A percentile compares a stretch with the other conserved stretches of the same genome.
Conservation (phyloP, 306 rosid species). For the Medicago truncatula region MtrunA17r5.0-ANR NC_053049.1:35853001-35853500, state of each 20-base stretch:
- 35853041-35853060: not conserved
- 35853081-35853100: conserved; percentile 43
- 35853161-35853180: conserved; percentile 47
- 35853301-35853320: not conserved
- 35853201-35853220: conserved; percentile 42
- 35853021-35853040: no score
- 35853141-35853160: conserved; percentile 48
- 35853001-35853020: not conserved
- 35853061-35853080: not conserved
- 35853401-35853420: conserved; percentile 36
- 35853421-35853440: conserved; percentile 27
- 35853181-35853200: conserved; percentile 52
- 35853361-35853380: conserved; percentile 42
- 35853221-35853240: conserved; percentile 41
- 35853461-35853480: conserved; percentile 35
- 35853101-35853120: conserved; percentile 48
- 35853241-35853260: not conserved
- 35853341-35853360: not conserved
- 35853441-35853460: conserved; percentile 32
- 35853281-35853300: not conserved
- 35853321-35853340: conserved; percentile 49
- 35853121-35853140: conserved; percentile 50
- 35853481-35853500: conserved; percentile 42
- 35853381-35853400: conserved; percentile 51
- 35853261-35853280: not conserved